Conservation (phyloP, 2,329 filamentous ascomycete genomes). For the Cercospora sesami region DNA sequence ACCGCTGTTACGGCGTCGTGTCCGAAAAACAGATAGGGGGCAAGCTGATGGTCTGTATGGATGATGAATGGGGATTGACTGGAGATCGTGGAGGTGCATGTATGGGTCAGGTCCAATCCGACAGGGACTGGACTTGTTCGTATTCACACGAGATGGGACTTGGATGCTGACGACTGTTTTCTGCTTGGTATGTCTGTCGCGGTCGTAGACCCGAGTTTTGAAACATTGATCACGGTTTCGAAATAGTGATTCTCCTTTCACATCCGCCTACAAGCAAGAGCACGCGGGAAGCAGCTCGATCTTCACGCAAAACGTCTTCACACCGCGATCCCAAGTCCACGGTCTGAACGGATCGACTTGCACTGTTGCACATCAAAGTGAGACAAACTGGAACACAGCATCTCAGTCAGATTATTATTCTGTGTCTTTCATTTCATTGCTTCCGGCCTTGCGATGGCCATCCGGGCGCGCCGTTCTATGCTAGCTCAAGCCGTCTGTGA, state of each 20-base stretch:
- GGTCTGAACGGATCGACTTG: no score
- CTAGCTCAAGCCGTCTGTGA: background rate
- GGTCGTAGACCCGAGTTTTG: background rate
- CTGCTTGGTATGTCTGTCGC: background rate
- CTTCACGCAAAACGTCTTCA: background rate
- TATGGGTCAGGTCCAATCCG: background rate
- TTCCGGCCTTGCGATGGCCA: background rate
- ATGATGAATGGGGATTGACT: background rate
- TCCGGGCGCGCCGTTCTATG: constrained; percentile 5
- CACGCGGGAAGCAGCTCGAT: background rate
- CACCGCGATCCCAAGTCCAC: background rate
- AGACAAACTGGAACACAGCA: background rate
- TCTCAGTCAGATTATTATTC: background rate
- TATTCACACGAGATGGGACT: background rate
- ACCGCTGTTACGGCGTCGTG: background rate
- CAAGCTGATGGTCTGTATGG: background rate
- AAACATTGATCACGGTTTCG: background rate
- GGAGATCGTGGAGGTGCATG: background rate
- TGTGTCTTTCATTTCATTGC: background rate
- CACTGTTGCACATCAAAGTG: background rate
- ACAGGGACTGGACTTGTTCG: background rate
- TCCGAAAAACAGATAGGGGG: background rate
- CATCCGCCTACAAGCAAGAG: background rate
- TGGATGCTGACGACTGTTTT: background rate
- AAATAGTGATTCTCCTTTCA: background rate